These are phyloP conservation scores for Aegilops umbellulata DNA, from an alignment of 176 grass and related monocot genomes.

Conservation along the genomic window DNA sequence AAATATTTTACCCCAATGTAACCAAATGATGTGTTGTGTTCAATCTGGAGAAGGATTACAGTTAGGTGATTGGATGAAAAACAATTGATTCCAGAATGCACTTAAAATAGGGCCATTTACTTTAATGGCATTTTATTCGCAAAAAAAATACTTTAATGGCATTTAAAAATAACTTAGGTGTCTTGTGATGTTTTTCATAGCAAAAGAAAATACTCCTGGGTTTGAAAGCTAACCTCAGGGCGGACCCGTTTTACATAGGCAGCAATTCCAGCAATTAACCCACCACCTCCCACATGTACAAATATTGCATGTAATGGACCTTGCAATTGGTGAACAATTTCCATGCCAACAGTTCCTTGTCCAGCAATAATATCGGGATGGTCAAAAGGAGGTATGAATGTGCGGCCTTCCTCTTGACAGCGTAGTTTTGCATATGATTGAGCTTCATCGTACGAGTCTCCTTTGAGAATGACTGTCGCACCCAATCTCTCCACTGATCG, in stretches of 20 bases:
- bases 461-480: slow-evolving; percentile 82
- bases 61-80: slow-evolving; percentile 1
- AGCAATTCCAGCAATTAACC: slow-evolving; percentile 91
- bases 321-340: slow-evolving; percentile 82
- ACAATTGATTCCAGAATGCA: neutral
- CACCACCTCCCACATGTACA: slow-evolving; percentile 95
- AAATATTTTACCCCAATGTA: neutral
- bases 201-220: neutral
- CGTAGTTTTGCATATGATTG: slow-evolving; percentile 79
- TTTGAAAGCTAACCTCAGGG: slow-evolving; percentile 70
- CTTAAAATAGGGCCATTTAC: neutral
- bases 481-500: slow-evolving; percentile 77
- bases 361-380: slow-evolving; percentile 89
- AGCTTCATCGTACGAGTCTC: slow-evolving; percentile 96
- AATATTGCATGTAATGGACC: slow-evolving; percentile 90
- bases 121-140: neutral
- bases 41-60: neutral
- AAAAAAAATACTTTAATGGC: neutral
- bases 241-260: slow-evolving; percentile 90
- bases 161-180: neutral
- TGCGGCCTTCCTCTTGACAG: slow-evolving; percentile 70
- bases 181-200: neutral
- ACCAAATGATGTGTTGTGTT: neutral
- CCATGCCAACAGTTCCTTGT: slow-evolving; percentile 96
- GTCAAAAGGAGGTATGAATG: slow-evolving; percentile 96